A percentile compares a stretch with the other conserved stretches of the same genome.
These are phyloP conservation scores for Phytophthora sp. DNA, from an alignment of 352 stramenopile species.

Conservation along the genomic window DNA sequence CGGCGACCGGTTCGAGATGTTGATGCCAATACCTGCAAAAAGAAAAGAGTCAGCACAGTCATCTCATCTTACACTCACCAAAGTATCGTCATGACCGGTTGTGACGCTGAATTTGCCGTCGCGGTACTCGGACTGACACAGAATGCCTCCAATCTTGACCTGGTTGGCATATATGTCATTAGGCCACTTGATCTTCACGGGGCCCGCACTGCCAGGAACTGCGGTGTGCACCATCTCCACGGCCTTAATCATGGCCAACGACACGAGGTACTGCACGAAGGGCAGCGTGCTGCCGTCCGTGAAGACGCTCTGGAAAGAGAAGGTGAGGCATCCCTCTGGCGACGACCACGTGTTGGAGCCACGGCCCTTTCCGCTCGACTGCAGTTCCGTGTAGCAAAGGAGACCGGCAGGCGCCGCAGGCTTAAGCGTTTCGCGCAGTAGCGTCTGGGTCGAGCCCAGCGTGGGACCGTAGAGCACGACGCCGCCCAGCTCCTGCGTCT, in stretches of 20 bases:
- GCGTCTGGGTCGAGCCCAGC: slow-evolving; percentile 83
- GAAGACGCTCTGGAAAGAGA: slow-evolving; percentile 90
- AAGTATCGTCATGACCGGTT: slow-evolving; percentile 54
- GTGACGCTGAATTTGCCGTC: slow-evolving; percentile 85
- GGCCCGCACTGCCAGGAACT: slow-evolving; percentile 37
- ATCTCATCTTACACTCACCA: neutral
- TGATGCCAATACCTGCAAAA: slow-evolving; percentile 81
- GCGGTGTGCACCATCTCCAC: slow-evolving; percentile 63
- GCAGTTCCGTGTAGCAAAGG: slow-evolving; percentile 83
- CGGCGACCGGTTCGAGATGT: slow-evolving; percentile 89
- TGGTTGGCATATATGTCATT: slow-evolving; percentile 93
- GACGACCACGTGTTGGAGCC: slow-evolving; percentile 88
- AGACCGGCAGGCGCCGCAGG: slow-evolving; percentile 66
- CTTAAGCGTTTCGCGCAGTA: slow-evolving; percentile 81
- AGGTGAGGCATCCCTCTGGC: slow-evolving; percentile 90
- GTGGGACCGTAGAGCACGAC: slow-evolving; percentile 77
- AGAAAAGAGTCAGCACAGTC: slow-evolving; percentile 41
- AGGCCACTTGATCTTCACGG: slow-evolving; percentile 92
- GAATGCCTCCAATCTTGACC: slow-evolving; percentile 90
- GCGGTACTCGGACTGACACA: slow-evolving; percentile 89
- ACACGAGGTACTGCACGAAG: slow-evolving; percentile 92
- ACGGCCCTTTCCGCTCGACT: slow-evolving; percentile 82
- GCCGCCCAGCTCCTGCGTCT: slow-evolving; percentile 66
- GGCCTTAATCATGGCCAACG: slow-evolving; percentile 84
- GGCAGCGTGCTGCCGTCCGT: slow-evolving; percentile 80